These are phyloP conservation scores for Pyrenophora graminea DNA, from an alignment of 2,329 filamentous ascomycete species.

Conservation along the genomic window DNA sequence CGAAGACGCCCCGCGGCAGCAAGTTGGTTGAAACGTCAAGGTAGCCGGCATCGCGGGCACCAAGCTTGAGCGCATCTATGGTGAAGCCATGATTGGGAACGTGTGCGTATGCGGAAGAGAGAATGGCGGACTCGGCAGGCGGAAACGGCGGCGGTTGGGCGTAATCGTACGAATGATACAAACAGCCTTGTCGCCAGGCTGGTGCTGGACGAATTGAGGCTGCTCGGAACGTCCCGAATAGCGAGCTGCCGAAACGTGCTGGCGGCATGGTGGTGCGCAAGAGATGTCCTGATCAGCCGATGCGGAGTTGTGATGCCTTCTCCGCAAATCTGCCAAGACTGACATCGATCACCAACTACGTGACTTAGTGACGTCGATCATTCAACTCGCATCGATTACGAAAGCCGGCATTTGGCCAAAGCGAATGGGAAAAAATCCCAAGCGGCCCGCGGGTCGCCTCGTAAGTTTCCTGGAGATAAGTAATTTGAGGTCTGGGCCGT, in stretches of 20 bases:
- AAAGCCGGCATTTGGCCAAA: background rate
- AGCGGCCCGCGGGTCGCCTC: background rate
- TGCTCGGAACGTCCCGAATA: slow-evolving; percentile 32
- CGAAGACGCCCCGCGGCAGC: slow-evolving; percentile 78
- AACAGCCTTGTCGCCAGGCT: slow-evolving; percentile 23
- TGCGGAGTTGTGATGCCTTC: slow-evolving; percentile 21
- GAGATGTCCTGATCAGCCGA: slow-evolving; percentile 16
- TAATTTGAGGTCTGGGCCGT: too few species aligned
- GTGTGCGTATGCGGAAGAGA: slow-evolving; percentile 77
- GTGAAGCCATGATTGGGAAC: slow-evolving; percentile 86
- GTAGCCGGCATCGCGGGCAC: slow-evolving; percentile 82
- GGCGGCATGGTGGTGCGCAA: slow-evolving; percentile 35
- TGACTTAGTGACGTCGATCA: slow-evolving; percentile 5
- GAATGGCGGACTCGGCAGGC: slow-evolving; percentile 72
- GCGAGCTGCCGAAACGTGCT: slow-evolving; percentile 28
- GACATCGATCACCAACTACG: slow-evolving; percentile 16
- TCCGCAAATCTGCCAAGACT: slow-evolving; percentile 29
- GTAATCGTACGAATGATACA: slow-evolving; percentile 46
- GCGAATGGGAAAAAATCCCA: background rate
- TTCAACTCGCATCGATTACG: background rate
- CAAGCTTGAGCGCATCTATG: slow-evolving; percentile 69
- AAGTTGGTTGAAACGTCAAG: slow-evolving; percentile 84
- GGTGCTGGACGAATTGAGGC: slow-evolving; percentile 23
- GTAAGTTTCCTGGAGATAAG: too few species aligned
- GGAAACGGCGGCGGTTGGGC: slow-evolving; percentile 64